A percentile compares a stretch with the other conserved stretches of the same genome.
phyloP scores from a whole-genome alignment of 1,284 basidiomycete genomes.

The Papiliotrema fonsecae region DNA sequence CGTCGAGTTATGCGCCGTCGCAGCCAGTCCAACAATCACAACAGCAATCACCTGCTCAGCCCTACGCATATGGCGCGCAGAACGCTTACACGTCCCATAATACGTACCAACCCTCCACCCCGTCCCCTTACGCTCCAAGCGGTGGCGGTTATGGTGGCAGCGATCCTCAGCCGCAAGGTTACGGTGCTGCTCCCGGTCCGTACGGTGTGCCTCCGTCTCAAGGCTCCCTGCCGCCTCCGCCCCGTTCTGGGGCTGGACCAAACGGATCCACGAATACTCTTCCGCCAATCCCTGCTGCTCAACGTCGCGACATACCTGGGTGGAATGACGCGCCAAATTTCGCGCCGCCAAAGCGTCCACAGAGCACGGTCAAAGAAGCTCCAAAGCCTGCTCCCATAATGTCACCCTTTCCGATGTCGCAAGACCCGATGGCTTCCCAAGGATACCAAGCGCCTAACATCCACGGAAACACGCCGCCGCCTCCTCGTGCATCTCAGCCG shows the following conservation, averaged over 20 bases:
- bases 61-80: slow-evolving; percentile 4
- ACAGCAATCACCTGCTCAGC: slow-evolving; percentile 9
- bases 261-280: slow-evolving; percentile 18
- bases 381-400: slow-evolving; percentile 67
- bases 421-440: slow-evolving; percentile 4
- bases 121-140: slow-evolving; percentile 7
- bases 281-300: slow-evolving; percentile 39
- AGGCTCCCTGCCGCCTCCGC: slow-evolving; percentile 38
- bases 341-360: slow-evolving; percentile 54
- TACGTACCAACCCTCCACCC: slow-evolving; percentile 5
- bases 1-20: slow-evolving; percentile 15
- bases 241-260: slow-evolving; percentile 22
- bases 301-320: slow-evolving; percentile 61
- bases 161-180: slow-evolving; percentile 30
- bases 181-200: slow-evolving; percentile 26
- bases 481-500: slow-evolving; percentile 32
- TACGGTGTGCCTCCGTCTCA: slow-evolving; percentile 32
- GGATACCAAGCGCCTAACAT: background rate
- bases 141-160: slow-evolving; percentile 18
- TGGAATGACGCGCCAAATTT: slow-evolving; percentile 74
- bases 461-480: slow-evolving; percentile 29
- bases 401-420: slow-evolving; percentile 68
- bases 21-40: slow-evolving; percentile 8
- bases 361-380: slow-evolving; percentile 51
- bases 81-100: slow-evolving; percentile 17